Percentiles rank a stretch among this genome's conserved stretches.
Conservation (phyloP, 805 yeast species). For the Kodamaea leandrae region DNA sequence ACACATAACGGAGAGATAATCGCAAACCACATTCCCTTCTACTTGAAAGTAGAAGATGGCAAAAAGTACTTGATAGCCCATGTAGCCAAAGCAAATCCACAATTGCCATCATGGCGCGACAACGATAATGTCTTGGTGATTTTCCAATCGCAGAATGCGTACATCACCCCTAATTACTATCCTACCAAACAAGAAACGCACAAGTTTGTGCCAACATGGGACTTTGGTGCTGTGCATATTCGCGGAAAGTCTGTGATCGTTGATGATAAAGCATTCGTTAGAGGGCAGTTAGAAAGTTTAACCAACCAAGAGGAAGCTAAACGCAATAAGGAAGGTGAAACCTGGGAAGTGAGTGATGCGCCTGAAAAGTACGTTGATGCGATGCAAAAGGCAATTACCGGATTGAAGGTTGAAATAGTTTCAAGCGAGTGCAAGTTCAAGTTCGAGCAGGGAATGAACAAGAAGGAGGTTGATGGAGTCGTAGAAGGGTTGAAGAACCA, state of each 20-base stretch:
- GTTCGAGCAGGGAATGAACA: slow-evolving; percentile 50
- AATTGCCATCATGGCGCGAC: slow-evolving; percentile 39
- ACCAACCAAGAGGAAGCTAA: slow-evolving; percentile 47
- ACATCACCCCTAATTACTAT: slow-evolving; percentile 60
- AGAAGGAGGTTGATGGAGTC: slow-evolving; percentile 51
- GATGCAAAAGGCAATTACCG: slow-evolving; percentile 51
- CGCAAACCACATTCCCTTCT: slow-evolving; percentile 60
- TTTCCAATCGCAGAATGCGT: slow-evolving; percentile 51
- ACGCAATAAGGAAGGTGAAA: slow-evolving; percentile 24
- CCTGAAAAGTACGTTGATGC: slow-evolving; percentile 43
- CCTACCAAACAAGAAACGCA: slow-evolving; percentile 54
- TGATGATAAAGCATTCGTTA: slow-evolving; percentile 46
- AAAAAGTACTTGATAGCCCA: slow-evolving; percentile 50
- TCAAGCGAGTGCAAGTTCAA: slow-evolving; percentile 53
- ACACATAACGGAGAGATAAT: slow-evolving; percentile 39
- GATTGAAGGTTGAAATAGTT: slow-evolving; percentile 51
- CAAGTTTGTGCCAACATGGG: slow-evolving; percentile 72
- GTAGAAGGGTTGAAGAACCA: slow-evolving; percentile 45
- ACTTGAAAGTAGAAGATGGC: slow-evolving; percentile 36
- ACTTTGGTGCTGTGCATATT: slow-evolving; percentile 55
- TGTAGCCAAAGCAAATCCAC: slow-evolving; percentile 52
- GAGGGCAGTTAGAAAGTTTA: slow-evolving; percentile 42
- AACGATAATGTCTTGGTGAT: slow-evolving; percentile 46
- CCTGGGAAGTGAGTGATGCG: slow-evolving; percentile 60
- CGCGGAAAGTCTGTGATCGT: slow-evolving; percentile 48